Evolutionary conservation across 2,329 filamentous ascomycete genomes (phyloP).

Genomic region (Diaporthe aspalathi): DNA sequence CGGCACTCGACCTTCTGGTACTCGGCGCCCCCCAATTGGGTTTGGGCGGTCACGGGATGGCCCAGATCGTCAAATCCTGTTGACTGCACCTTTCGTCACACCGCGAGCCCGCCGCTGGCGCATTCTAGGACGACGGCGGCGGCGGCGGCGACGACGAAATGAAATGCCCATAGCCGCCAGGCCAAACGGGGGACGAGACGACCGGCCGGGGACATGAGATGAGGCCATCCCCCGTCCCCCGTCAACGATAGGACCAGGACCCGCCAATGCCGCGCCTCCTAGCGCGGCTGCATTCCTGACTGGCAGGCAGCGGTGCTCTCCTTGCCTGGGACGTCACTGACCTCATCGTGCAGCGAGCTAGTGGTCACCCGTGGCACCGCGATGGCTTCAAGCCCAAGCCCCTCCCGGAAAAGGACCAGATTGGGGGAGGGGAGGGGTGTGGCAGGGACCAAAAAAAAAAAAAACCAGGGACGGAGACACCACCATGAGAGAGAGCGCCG

Average conservation of each 20-base stretch:
- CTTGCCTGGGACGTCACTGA: not conserved
- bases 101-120: not conserved
- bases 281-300: not conserved
- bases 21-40: not conserved
- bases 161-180: not conserved
- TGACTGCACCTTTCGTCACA: not conserved
- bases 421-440: not conserved
- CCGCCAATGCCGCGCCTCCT: not conserved
- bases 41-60: not conserved
- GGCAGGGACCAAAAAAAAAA: no score
- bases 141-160: no score
- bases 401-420: not conserved
- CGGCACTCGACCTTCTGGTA: not conserved
- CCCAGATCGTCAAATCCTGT: not conserved
- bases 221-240: conserved; percentile 2
- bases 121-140: not conserved
- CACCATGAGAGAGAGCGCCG: conserved; percentile 13
- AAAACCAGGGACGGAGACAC: not conserved
- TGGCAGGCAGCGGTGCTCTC: not conserved
- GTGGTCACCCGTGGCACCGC: conserved; percentile 20
- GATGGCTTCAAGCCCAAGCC: conserved; percentile 30
- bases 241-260: no score
- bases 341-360: conserved; percentile 36
- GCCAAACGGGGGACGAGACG: not conserved
- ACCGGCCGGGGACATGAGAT: not conserved